Percentiles rank a stretch among this genome's conserved stretches.
Conservation (phyloP, 2,329 filamentous ascomycete genomes). For the Raffaelea ambrosiae region DNA sequence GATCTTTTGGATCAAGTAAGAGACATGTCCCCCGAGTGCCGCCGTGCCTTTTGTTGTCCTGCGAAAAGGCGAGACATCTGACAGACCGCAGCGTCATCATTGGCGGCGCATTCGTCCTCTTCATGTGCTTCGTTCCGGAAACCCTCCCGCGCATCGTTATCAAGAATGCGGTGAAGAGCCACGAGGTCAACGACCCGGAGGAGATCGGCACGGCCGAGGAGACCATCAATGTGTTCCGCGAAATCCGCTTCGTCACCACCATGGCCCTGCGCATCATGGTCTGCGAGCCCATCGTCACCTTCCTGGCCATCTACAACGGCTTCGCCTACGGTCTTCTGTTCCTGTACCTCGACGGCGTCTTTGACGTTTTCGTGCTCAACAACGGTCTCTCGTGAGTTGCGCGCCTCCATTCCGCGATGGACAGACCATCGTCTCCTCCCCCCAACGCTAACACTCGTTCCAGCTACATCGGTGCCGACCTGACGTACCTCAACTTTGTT, state of each 20-base stretch:
- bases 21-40: neutral
- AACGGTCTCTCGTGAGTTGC: slow-evolving; percentile 5
- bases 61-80: too few relatives aligned
- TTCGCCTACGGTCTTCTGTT: slow-evolving; percentile 8
- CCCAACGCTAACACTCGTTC: too few relatives aligned
- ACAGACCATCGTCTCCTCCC: too few relatives aligned
- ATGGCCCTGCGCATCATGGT: slow-evolving; percentile 8
- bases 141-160: slow-evolving; percentile 6
- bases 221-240: slow-evolving; percentile 3
- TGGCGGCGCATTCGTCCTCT: slow-evolving; percentile 2
- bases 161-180: neutral
- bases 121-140: slow-evolving; percentile 7
- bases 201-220: slow-evolving; percentile 5
- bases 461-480: slow-evolving; percentile 7
- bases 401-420: too few relatives aligned
- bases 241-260: slow-evolving; percentile 8
- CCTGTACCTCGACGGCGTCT: slow-evolving; percentile 8
- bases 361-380: slow-evolving; percentile 8
- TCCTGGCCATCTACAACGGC: slow-evolving; percentile 8
- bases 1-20: slow-evolving; percentile 10
- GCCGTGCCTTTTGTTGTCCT: too few relatives aligned
- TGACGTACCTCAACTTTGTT: slow-evolving; percentile 10
- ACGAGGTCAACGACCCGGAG: slow-evolving; percentile 2
- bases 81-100: slow-evolving; percentile 5
- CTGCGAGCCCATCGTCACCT: slow-evolving; percentile 6